These are phyloP conservation scores for Magnaporthiopsis poae DNA, from an alignment of 2,329 filamentous ascomycete species.

Conservation along the genomic window DNA sequence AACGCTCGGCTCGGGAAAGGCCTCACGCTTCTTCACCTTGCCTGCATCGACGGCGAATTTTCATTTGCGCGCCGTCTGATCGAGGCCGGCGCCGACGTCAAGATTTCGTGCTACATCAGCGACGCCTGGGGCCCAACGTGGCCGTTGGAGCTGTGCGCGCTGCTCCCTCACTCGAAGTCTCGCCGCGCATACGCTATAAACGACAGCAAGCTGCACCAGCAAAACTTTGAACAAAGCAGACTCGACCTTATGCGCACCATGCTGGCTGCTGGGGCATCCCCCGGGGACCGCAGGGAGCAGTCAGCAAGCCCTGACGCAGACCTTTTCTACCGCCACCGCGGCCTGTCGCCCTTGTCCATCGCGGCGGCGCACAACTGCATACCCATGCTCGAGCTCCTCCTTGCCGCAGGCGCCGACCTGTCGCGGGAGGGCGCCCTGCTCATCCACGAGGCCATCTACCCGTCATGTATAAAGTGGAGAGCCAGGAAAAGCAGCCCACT, in stretches of 20 bases:
- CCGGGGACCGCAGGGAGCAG: background rate
- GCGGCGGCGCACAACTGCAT: background rate
- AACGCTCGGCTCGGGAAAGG: background rate
- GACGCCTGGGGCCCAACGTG: background rate
- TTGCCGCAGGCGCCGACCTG: background rate
- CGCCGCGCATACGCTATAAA: background rate
- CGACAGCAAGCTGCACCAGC: background rate
- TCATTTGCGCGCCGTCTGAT: background rate
- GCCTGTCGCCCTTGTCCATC: background rate
- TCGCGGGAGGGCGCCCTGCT: background rate
- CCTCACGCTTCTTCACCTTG: conserved; percentile 1
- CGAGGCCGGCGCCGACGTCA: background rate
- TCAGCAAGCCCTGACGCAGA: background rate
- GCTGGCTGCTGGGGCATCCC: background rate
- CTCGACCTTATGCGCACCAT: background rate
- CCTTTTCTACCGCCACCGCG: background rate
- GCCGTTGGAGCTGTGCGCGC: background rate
- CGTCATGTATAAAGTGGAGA: background rate
- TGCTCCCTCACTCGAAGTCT: background rate
- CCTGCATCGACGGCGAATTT: conserved; percentile 2
- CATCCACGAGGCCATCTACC: conserved; percentile 2
- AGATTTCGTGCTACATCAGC: background rate
- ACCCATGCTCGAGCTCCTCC: background rate
- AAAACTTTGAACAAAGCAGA: background rate
- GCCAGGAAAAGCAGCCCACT: background rate